Percentiles rank a stretch among this genome's conserved stretches.
phyloP scores from a whole-genome alignment of 306 rosid species.

The Echinosophora koreensis region DNA sequence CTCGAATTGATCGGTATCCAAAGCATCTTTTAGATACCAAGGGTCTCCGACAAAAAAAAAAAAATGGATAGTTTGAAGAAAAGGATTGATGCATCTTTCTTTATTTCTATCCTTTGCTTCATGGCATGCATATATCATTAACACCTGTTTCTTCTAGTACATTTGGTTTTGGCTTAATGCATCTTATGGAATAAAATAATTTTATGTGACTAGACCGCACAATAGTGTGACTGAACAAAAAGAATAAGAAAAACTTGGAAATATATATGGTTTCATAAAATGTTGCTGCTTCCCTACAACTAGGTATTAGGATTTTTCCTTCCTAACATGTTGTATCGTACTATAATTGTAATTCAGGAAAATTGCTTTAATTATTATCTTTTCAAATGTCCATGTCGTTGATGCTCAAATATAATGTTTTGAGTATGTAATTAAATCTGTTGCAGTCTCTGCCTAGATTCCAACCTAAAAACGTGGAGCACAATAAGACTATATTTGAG shows the following conservation, averaged over 20 bases:
- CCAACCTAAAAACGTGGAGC: slow-evolving; percentile 61
- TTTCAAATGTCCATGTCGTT: background rate
- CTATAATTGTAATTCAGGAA: background rate
- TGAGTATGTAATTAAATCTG: background rate
- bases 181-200: background rate
- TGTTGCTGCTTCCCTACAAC: background rate
- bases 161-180: background rate
- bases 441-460: slow-evolving; percentile 58
- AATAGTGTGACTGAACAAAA: too few relatives aligned
- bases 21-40: too few relatives aligned
- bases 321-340: background rate
- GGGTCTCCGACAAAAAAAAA: too few relatives aligned
- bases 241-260: too few relatives aligned
- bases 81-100: background rate
- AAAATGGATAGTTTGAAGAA: background rate
- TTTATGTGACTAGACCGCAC: background rate
- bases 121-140: background rate
- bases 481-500: slow-evolving; percentile 61
- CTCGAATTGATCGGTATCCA: too few relatives aligned
- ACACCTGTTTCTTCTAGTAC: background rate
- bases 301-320: background rate
- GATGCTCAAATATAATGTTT: background rate
- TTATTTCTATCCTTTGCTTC: background rate
- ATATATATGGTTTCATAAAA: background rate
- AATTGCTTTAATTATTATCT: background rate